These are phyloP conservation scores for Lyophyllum atratum DNA, from an alignment of 768 basidiomycete species.

Conservation along the genomic window DNA sequence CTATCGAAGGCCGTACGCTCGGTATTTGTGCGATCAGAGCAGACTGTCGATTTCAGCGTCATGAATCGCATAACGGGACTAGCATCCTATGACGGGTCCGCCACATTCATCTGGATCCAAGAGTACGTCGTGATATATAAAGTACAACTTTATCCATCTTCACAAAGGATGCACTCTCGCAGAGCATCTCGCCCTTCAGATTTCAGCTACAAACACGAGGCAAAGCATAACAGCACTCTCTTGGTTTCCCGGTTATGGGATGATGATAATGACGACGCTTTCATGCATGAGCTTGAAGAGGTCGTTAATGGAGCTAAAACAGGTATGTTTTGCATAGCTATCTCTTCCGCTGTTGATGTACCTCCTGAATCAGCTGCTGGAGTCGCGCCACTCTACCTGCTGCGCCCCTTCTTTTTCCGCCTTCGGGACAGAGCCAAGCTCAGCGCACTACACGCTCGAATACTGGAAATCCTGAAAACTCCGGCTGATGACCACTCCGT, in stretches of 20 bases:
- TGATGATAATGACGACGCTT: conserved; percentile 34
- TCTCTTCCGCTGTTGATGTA: background rate
- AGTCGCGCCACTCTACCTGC: conserved; percentile 48
- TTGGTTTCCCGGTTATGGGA: conserved; percentile 61
- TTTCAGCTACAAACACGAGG: conserved; percentile 83
- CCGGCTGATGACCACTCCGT: conserved; percentile 34
- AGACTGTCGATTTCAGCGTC: conserved; percentile 42
- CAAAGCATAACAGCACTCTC: conserved; percentile 56
- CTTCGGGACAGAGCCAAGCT: conserved; percentile 39
- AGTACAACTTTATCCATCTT: background rate
- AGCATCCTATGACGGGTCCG: conserved; percentile 55
- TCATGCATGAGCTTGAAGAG: conserved; percentile 33
- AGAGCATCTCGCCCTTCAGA: conserved; percentile 67
- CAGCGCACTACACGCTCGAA: conserved; percentile 35
- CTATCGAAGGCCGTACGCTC: conserved; percentile 54
- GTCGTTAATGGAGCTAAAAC: conserved; percentile 31
- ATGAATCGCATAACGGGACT: conserved; percentile 64
- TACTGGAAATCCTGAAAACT: conserved; percentile 48
- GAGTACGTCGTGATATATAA: conserved; percentile 50
- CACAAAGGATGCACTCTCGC: conserved; percentile 1
- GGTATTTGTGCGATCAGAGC: conserved; percentile 51
- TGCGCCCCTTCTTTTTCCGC: conserved; percentile 53
- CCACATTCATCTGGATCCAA: conserved; percentile 67
- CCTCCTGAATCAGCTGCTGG: conserved; percentile 33
- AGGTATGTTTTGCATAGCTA: conserved; percentile 25